Conservation (phyloP, 257 asterid genomes). For the Fraxinus excelsior region DNA sequence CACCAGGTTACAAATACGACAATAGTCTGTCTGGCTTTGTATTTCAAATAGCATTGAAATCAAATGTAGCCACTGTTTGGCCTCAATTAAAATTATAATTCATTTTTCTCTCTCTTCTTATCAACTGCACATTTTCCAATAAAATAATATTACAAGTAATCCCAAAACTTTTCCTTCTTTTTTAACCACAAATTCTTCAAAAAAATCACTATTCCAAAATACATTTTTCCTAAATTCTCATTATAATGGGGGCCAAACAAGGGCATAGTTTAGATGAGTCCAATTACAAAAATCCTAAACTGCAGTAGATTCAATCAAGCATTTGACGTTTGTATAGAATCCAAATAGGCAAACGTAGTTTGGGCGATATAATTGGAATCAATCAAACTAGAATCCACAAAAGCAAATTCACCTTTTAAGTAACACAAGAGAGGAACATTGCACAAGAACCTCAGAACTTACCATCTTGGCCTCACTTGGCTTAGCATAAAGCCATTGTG, state of each 20-base stretch:
- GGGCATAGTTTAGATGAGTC: not conserved
- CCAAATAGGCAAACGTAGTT: not conserved
- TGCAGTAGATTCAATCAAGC: not conserved
- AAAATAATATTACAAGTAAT: too few species aligned
- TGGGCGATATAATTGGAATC: conserved; percentile 10
- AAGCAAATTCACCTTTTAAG: conserved; percentile 3
- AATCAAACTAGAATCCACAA: not conserved
- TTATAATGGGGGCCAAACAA: too few species aligned
- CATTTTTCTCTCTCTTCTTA: too few species aligned
- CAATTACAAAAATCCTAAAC: not conserved
- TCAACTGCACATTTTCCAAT: too few species aligned
- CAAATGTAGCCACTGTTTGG: not conserved
- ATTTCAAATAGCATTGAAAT: conserved; percentile 1
- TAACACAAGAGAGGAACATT: not conserved
- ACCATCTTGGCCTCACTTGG: conserved; percentile 79
- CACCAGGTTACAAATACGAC: not conserved
- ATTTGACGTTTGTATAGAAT: not conserved
- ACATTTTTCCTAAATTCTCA: too few species aligned
- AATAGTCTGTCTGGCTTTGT: not conserved
- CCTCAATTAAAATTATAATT: too few species aligned
- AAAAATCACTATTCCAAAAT: too few species aligned
- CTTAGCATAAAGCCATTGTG: conserved; percentile 91
- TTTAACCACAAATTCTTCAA: too few species aligned
- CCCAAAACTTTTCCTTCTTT: too few species aligned
- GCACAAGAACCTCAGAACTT: conserved; percentile 16